A percentile compares a stretch with the other conserved stretches of the same genome.
Conservation (phyloP, 192 early-diverging fungal genomes). For the Dispira parvispora region DNA sequence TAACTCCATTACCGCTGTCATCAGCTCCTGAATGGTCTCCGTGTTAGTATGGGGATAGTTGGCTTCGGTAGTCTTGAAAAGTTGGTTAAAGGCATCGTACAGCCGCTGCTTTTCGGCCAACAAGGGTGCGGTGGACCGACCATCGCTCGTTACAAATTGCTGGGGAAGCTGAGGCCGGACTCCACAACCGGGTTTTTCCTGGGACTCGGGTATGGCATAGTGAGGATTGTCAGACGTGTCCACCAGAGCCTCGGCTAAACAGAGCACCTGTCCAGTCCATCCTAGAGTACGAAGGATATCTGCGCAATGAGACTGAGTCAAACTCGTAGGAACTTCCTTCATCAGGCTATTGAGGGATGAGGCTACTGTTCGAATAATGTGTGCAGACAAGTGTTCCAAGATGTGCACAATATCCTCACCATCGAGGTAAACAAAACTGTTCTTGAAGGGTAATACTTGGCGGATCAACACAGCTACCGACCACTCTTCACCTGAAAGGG, state of each 20-base stretch:
- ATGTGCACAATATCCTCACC: neutral
- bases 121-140: neutral
- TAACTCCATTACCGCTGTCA: constrained; percentile 2
- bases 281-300: constrained; percentile 6
- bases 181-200: neutral
- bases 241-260: constrained; percentile 1
- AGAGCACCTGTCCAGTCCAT: constrained; percentile 11
- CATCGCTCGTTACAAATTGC: neutral
- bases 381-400: neutral
- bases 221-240: neutral
- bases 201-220: neutral
- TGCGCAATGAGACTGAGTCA: neutral
- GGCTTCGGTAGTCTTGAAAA: neutral
- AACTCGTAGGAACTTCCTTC: neutral
- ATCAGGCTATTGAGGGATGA: neutral
- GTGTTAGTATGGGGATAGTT: neutral
- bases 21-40: neutral
- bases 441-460: constrained; percentile 1
- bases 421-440: constrained; percentile 9
- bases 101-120: neutral
- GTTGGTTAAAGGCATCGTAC: constrained; percentile 5
- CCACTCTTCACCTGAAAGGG: neutral
- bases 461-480: neutral
- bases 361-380: constrained; percentile 6
- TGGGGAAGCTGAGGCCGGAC: neutral